Evolutionary conservation across 2,329 filamentous ascomycete genomes (phyloP).

Genomic region (Paraconiothyrium brasiliense): DNA sequence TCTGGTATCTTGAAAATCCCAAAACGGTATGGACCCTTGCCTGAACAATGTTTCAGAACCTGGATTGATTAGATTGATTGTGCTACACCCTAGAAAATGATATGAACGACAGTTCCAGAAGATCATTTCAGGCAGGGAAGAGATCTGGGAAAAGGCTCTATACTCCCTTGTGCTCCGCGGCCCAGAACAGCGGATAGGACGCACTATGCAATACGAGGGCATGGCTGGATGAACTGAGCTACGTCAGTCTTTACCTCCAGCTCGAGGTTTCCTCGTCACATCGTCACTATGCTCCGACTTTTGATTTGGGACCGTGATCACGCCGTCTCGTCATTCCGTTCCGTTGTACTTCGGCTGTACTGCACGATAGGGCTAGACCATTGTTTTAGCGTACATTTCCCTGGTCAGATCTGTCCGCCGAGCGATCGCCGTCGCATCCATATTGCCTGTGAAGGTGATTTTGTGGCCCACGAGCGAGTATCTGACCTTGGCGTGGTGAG

Average conservation of each 20-base stretch:
- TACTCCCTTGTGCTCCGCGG: constrained; percentile 2
- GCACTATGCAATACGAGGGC: constrained; percentile 12
- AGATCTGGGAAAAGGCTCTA: constrained; percentile 16
- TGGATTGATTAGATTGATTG: constrained; percentile 31
- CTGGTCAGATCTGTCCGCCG: constrained; percentile 13
- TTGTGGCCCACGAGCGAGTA: constrained; percentile 22
- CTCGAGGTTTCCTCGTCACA: background rate
- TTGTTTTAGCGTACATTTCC: constrained; percentile 22
- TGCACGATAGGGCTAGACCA: constrained; percentile 8
- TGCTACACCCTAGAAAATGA: constrained; percentile 16
- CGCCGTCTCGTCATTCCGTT: background rate
- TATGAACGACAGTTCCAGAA: constrained; percentile 36
- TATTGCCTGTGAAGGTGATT: constrained; percentile 26
- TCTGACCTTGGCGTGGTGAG: constrained; percentile 24
- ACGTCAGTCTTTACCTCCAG: background rate
- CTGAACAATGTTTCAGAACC: constrained; percentile 31
- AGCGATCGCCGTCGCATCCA: constrained; percentile 19
- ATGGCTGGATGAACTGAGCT: constrained; percentile 4
- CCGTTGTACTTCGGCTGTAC: background rate
- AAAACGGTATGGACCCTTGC: background rate
- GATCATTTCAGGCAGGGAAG: constrained; percentile 14
- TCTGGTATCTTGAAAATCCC: background rate
- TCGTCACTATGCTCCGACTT: background rate
- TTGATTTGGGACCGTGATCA: background rate
- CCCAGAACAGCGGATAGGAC: constrained; percentile 17